Evolutionary conservation across 2,329 filamentous ascomycete genomes (phyloP).

Genomic region (Xylaria sp.): DNA sequence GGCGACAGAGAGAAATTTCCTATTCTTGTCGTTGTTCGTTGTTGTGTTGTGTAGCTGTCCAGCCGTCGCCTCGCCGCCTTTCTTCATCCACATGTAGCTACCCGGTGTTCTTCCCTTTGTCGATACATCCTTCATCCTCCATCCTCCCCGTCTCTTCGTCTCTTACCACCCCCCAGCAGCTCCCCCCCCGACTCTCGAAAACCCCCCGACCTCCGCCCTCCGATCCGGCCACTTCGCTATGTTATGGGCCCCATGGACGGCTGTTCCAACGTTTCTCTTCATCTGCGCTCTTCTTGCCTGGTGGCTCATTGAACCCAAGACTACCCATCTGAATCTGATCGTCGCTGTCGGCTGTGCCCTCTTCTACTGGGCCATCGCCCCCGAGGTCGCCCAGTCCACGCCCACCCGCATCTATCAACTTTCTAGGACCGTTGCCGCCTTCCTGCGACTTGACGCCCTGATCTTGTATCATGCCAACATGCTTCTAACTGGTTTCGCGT

Average conservation of each 20-base stretch:
- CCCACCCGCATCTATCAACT: conserved; percentile 51
- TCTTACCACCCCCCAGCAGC: conserved; percentile 6
- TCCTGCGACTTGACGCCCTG: conserved; percentile 59
- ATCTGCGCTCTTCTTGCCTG: conserved; percentile 55
- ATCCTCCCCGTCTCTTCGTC: conserved; percentile 2
- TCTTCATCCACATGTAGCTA: conserved; percentile 30
- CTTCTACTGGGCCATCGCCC: conserved; percentile 56
- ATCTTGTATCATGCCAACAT: conserved; percentile 63
- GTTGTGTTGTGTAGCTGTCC: conserved; percentile 6
- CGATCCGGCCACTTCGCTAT: conserved; percentile 54
- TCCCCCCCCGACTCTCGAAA: conserved; percentile 8
- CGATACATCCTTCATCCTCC: conserved; percentile 6
- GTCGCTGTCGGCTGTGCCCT: conserved; percentile 54
- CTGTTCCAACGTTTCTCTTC: conserved; percentile 58
- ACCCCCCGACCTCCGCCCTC: conserved; percentile 17
- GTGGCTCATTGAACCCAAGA: conserved; percentile 59
- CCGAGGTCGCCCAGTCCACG: conserved; percentile 53
- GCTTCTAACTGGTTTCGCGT: conserved; percentile 63
- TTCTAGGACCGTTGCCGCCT: conserved; percentile 51
- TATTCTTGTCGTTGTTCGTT: background rate
- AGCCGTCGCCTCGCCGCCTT: background rate
- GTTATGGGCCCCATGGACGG: conserved; percentile 62
- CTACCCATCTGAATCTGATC: conserved; percentile 55
- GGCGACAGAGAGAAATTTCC: conserved; percentile 31
- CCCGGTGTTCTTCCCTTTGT: conserved; percentile 27